A percentile compares a stretch with the other conserved stretches of the same genome.
phyloP scores from a whole-genome alignment of 495 filamentous ascomycete species.

The Echria macrotheca region DNA sequence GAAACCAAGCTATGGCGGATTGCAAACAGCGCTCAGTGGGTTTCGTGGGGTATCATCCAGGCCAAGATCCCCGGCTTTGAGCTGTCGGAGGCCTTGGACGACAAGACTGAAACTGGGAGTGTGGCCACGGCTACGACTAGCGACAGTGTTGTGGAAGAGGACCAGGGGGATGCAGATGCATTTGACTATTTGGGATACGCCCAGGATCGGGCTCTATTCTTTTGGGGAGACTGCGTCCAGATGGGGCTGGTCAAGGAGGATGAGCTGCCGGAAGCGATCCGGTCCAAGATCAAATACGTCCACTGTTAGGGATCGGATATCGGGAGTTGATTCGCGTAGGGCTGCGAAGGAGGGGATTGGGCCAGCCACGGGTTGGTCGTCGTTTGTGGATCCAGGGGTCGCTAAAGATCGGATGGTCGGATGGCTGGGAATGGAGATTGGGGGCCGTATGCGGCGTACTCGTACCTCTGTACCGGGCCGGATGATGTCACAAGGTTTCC shows the following conservation, averaged over 20 bases:
- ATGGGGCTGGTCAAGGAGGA: constrained; percentile 65
- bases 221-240: constrained; percentile 80
- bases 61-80: constrained; percentile 67
- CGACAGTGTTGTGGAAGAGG: constrained; percentile 15
- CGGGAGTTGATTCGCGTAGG: background rate
- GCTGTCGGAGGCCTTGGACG: background rate
- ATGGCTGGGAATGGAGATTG: too few relatives aligned
- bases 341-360: too few relatives aligned
- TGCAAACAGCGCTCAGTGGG: constrained; percentile 85
- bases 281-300: constrained; percentile 55
- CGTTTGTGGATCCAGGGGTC: too few relatives aligned
- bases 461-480: too few relatives aligned
- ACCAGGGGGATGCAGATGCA: constrained; percentile 29
- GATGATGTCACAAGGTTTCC: too few relatives aligned
- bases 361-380: too few relatives aligned
- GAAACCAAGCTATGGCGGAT: constrained; percentile 81
- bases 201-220: constrained; percentile 83
- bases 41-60: constrained; percentile 94
- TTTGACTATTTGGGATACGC: constrained; percentile 94
- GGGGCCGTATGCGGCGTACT: too few relatives aligned
- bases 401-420: too few relatives aligned
- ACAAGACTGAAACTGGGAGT: constrained; percentile 4
- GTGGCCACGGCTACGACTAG: constrained; percentile 39
- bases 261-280: constrained; percentile 62
- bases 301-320: constrained; percentile 37